phyloP scores from a whole-genome alignment of 1,284 basidiomycete genomes.

The Cerioporus squamosus region DNA sequence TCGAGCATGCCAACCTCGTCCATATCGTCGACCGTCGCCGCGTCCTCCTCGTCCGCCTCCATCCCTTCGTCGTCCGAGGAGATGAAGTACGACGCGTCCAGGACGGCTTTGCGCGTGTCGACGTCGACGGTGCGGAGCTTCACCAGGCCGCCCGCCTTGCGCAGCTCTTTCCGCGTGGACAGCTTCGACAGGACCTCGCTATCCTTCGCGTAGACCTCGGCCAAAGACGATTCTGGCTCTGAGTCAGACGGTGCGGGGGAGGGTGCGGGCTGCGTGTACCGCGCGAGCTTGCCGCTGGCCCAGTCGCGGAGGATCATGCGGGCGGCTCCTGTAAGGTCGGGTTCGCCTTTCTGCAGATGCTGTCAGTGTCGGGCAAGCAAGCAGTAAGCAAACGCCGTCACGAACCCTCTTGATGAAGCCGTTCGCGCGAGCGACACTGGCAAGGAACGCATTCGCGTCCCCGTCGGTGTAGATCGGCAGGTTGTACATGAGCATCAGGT shows the following conservation, averaged over 20 bases:
- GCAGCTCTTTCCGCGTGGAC: constrained; percentile 63
- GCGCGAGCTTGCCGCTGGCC: constrained; percentile 80
- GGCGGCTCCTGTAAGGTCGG: constrained; percentile 82
- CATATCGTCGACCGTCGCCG: constrained; percentile 38
- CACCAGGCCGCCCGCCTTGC: constrained; percentile 64
- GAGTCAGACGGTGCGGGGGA: constrained; percentile 22
- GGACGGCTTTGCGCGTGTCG: constrained; percentile 56
- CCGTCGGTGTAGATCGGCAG: constrained; percentile 84
- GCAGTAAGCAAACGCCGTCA: background rate
- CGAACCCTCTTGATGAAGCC: constrained; percentile 84
- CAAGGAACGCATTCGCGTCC: constrained; percentile 79
- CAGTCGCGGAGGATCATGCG: constrained; percentile 90
- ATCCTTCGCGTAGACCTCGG: constrained; percentile 47
- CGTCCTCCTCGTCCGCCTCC: constrained; percentile 34
- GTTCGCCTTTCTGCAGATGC: constrained; percentile 63
- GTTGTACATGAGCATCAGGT: constrained; percentile 89
- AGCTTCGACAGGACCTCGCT: constrained; percentile 51
- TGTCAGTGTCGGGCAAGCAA: background rate
- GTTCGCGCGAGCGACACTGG: constrained; percentile 80
- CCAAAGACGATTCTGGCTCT: constrained; percentile 26
- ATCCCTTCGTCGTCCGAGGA: constrained; percentile 34
- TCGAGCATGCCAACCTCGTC: constrained; percentile 34
- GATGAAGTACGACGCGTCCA: constrained; percentile 60
- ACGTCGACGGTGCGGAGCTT: constrained; percentile 53
- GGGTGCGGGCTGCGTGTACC: constrained; percentile 67